Conservation (phyloP, 441 rosid species). For the Francoa sonchifolia region DNA sequence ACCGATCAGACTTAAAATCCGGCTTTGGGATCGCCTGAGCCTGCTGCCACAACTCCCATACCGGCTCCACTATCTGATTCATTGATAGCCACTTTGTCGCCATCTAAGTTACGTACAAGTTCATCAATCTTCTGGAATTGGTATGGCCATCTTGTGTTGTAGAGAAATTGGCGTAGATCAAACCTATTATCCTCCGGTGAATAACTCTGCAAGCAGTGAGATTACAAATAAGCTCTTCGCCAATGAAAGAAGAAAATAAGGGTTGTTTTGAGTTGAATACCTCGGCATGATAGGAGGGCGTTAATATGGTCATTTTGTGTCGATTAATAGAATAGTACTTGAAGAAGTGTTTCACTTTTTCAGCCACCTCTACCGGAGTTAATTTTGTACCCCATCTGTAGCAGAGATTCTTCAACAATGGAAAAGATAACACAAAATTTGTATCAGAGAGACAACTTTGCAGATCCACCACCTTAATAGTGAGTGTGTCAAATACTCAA, state of each 20-base stretch:
- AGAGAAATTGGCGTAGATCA: conserved; percentile 80
- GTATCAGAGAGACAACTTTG: too few relatives aligned
- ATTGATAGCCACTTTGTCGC: conserved; percentile 33
- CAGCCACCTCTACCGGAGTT: conserved; percentile 71
- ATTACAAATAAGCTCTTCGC: neutral
- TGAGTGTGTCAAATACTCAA: too few relatives aligned
- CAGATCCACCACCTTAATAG: too few relatives aligned
- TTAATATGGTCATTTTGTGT: conserved; percentile 83
- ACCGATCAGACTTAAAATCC: too few relatives aligned
- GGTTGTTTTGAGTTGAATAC: too few relatives aligned
- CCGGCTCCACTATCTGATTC: conserved; percentile 19
- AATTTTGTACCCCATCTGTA: conserved; percentile 78
- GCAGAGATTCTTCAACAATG: conserved; percentile 98
- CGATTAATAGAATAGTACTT: conserved; percentile 82
- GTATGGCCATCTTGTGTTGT: conserved; percentile 70
- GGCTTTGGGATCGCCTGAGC: conserved; percentile 65
- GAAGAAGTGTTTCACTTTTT: conserved; percentile 87
- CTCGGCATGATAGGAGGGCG: conserved; percentile 94
- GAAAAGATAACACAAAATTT: too few relatives aligned
- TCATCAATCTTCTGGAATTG: conserved; percentile 81
- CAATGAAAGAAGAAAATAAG: neutral
- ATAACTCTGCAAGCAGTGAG: conserved; percentile 43
- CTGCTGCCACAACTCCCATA: conserved; percentile 62
- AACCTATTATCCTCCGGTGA: conserved; percentile 91
- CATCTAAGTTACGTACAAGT: conserved; percentile 49